Base-by-base conservation (phyloP, 2,329 filamentous ascomycete genomes). In the Penicillium freii region DNA sequence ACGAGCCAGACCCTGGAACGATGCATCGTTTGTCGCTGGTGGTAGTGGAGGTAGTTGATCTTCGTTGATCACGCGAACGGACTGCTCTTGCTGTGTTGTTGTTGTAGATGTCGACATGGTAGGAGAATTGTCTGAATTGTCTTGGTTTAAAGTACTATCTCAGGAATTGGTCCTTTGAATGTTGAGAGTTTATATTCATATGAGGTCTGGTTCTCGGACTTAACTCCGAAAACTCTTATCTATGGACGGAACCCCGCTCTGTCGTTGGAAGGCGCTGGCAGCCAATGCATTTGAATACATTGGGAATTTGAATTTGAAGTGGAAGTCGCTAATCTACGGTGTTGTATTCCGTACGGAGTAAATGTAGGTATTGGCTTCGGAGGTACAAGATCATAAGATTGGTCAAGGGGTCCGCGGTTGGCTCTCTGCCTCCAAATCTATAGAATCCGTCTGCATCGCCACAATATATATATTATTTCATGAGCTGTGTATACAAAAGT, bases 1-100 rank as follows among this genome's bases (percentile, higher is more conserved):
- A 15, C 73, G 73, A n/a, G 72, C 73, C 2, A 69, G 55, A 7
- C 70, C 63, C 51, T 75, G 73, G 59, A 74, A 75, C 23, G 61
- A 53, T 21, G 63, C 51, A 61, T 72, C 70, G 42, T 62, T 64
- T 21, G 57, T 61, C 9, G 71, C 68, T 36, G 68, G 57, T 17
- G 60, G 51, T 43, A 70, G 47, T n/a, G 62, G 58, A 23, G 59
- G 51, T 43, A 70, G 51, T 23, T 63, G 62, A 36, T 63, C 52
- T 51, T 65, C 61, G 23, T 53, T 63, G 11, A 56, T 64, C n/a
- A 67, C 15, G 38, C 56, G 62, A 31, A 67, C 59, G 7, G 63
- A 61, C 10, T 59, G 49, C 17, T 58, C 56, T 44, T 62, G 62
- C 21, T 65, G 62, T 1, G 60, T 57, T 4, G 47, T 58, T 4